phyloP scores from a whole-genome alignment of 331 rosid species.

The Cydonia oblonga region DNA sequence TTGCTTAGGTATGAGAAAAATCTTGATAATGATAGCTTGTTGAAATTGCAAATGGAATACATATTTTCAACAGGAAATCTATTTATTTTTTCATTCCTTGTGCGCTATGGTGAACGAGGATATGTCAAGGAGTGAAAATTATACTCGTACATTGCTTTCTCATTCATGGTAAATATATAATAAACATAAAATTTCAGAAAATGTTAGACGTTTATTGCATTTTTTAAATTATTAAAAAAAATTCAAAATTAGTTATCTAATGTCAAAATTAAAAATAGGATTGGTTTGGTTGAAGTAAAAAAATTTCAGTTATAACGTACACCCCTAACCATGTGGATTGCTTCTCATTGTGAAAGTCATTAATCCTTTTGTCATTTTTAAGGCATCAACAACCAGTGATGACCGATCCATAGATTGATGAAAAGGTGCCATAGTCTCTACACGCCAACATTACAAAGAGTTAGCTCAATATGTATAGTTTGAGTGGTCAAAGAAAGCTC shows the following conservation, averaged over 20 bases:
- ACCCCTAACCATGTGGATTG: background rate
- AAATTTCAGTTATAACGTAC: background rate
- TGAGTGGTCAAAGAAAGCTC: slow-evolving; percentile 2
- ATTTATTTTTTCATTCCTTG: background rate
- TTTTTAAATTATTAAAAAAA: too few species aligned
- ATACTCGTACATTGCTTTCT: background rate
- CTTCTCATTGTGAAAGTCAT: background rate
- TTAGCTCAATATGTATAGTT: background rate
- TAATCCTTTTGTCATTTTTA: background rate
- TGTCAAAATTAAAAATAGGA: background rate
- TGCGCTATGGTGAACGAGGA: background rate
- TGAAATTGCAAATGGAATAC: too few species aligned
- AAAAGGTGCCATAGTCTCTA: background rate
- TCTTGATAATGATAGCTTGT: background rate
- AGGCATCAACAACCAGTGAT: background rate
- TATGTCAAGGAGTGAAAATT: too few species aligned
- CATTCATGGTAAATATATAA: background rate
- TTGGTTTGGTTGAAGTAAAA: background rate
- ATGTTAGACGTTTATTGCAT: background rate
- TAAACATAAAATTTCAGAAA: background rate
- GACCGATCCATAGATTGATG: background rate
- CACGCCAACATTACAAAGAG: background rate
- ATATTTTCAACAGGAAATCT: too few species aligned
- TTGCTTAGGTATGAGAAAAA: background rate
- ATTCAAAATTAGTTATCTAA: background rate